Conservation (phyloP, 164 flowering plant species). For the Vitis amurensis region DNA sequence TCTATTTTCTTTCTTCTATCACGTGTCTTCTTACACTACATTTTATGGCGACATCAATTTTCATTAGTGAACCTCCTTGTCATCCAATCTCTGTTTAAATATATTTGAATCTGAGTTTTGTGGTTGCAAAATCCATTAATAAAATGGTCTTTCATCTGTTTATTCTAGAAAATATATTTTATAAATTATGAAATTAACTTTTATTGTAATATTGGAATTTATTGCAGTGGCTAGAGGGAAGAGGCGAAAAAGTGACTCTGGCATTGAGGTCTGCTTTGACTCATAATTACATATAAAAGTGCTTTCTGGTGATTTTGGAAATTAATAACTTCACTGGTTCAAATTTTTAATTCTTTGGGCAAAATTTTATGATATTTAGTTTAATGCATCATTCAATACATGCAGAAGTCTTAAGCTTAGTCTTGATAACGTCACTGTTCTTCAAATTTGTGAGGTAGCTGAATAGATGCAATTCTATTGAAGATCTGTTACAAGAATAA, state of each 20-base stretch:
- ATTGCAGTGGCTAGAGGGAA: constrained; percentile 73
- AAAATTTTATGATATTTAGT: neutral
- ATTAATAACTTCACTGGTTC: neutral
- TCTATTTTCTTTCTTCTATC: too few relatives aligned
- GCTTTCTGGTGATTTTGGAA: neutral
- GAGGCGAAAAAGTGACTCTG: constrained; percentile 76
- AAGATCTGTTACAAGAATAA: too few relatives aligned
- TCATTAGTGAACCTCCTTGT: neutral
- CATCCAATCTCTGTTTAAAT: constrained; percentile 1
- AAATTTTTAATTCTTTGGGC: neutral
- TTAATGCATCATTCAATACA: neutral
- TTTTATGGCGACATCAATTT: too few relatives aligned
- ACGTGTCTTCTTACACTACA: too few relatives aligned
- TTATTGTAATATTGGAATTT: neutral
- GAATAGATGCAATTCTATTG: neutral
- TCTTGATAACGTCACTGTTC: neutral
- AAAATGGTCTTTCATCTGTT: neutral
- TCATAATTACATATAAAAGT: neutral
- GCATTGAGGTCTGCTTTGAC: constrained; percentile 51
- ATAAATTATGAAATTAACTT: neutral
- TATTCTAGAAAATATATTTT: neutral
- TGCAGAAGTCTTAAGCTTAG: neutral
- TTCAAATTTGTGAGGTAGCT: neutral
- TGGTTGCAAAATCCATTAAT: neutral
- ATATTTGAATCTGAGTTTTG: neutral